Percentiles rank a stretch among this genome's conserved stretches.
Conservation (phyloP, 345 rosid species). For the Eucalyptus pauciflora region DNA sequence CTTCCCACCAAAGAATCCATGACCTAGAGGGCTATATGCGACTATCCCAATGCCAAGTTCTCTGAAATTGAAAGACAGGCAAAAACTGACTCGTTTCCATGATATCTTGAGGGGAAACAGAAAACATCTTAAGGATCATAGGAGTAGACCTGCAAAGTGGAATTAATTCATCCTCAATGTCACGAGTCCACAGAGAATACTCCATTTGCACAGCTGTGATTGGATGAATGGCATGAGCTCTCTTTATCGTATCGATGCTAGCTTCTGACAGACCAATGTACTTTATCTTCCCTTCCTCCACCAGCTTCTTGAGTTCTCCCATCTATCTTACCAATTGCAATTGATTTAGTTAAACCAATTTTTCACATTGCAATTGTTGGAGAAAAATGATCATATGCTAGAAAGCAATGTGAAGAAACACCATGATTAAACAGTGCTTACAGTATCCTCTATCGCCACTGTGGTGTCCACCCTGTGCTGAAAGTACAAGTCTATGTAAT, state of each 20-base stretch:
- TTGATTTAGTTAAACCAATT: not conserved
- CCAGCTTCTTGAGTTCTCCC: conserved; percentile 48
- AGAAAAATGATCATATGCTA: not conserved
- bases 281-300: conserved; percentile 46
- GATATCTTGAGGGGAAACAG: not conserved
- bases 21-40: conserved; percentile 48
- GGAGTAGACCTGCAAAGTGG: conserved; percentile 39
- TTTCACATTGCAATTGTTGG: too few species aligned
- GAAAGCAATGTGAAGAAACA: not conserved
- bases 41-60: conserved; percentile 58
- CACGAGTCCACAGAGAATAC: conserved; percentile 63
- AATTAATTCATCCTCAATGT: conserved; percentile 35
- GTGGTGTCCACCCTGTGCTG: conserved; percentile 43
- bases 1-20: conserved; percentile 46
- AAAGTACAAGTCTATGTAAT: conserved; percentile 43
- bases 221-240: conserved; percentile 57
- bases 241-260: conserved; percentile 43
- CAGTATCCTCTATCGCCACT: conserved; percentile 45
- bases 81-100: not conserved
- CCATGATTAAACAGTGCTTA: not conserved
- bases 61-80: conserved; percentile 3
- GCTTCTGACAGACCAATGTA: conserved; percentile 49
- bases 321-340: conserved; percentile 10
- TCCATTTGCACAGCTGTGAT: conserved; percentile 60
- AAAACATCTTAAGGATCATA: not conserved